Evolutionary conservation across 176 grass and related monocot genomes (phyloP), one percentile per base, ranked within the genome.

Genomic region (Tillandsia fasciculata): DNA sequence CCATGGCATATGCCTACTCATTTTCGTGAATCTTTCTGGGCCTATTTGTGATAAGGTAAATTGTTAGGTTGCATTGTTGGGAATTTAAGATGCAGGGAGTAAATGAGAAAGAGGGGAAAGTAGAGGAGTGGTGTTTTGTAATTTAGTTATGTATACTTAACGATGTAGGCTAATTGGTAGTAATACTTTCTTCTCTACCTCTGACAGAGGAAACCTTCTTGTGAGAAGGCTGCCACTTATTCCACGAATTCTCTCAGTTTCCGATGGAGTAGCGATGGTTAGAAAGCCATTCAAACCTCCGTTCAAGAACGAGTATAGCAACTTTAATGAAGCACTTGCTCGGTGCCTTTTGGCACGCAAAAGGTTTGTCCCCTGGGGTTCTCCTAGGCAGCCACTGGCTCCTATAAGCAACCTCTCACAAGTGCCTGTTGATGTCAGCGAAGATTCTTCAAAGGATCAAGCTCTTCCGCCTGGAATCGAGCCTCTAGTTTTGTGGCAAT

Each of bases 221-320:
- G 84, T 93, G 67, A 85, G 83, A 81, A 84, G 94, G 66, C 89
- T 90, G 66, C 80, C 94, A 73, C 84, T 99, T 70, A 99, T 99
- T 72, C 89, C 87, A 59, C 84, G 82, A 68, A 93, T 99, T 68
- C 89, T 99, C 74, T 93, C 87, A 22, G 87, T 99, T 77, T 87
- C 94, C 78, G 84, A 99, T 61, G 89, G 78, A 59, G 84, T 89
- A 65, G 89, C 77, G 10, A 78, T 90, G 70, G 89, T 84, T 72
- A 84, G 90, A 68, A 99, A 90, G 51, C 94, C 94, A 66, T 93
- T 99, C 74, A 99, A 99, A 78, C 87, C 89, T 83, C 89, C 87
- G 49, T 86, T 79, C 26, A 71, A 75, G 68, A 90, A 84, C 0
- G 82, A 82, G 72, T 90, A 99, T 59, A 83, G 72, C 74, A 74